These are phyloP conservation scores for Podaxis sp. DNA, from an alignment of 768 basidiomycete species.

Conservation along the genomic window DNA sequence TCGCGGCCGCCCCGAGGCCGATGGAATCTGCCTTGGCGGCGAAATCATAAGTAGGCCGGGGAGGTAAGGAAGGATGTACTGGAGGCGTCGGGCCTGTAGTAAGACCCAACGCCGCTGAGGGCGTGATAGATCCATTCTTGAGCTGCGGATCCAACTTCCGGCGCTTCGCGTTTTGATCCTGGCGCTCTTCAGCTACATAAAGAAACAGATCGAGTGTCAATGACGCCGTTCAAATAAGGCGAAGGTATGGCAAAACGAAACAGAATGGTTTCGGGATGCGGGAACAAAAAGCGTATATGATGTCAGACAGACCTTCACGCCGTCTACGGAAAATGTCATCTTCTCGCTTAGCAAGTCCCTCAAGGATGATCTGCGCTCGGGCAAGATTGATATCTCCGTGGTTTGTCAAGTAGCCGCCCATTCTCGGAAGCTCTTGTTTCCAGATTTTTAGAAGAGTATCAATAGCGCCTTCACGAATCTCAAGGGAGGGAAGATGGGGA, in stretches of 20 bases:
- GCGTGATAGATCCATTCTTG: conserved; percentile 38
- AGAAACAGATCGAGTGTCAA: conserved; percentile 19
- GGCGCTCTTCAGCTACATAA: conserved; percentile 83
- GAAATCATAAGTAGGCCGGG: conserved; percentile 63
- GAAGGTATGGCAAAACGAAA: conserved; percentile 13
- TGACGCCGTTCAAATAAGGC: neutral
- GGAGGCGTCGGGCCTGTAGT: conserved; percentile 25
- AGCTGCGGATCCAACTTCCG: conserved; percentile 62
- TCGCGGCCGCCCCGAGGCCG: conserved; percentile 63
- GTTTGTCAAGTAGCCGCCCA: conserved; percentile 97
- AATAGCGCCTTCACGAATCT: conserved; percentile 99
- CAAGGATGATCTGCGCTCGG: conserved; percentile 90
- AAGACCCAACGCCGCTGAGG: conserved; percentile 35
- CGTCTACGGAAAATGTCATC: conserved; percentile 93
- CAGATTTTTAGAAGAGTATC: conserved; percentile 95
- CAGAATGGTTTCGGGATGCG: conserved; percentile 7
- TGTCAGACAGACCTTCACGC: conserved; percentile 74
- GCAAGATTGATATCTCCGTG: conserved; percentile 84
- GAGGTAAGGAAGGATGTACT: conserved; percentile 58
- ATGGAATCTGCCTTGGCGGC: conserved; percentile 75
- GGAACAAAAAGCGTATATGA: neutral
- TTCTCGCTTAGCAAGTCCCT: conserved; percentile 90
- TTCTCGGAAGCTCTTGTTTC: conserved; percentile 87
- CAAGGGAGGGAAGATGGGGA: conserved; percentile 95
- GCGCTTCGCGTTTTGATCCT: conserved; percentile 87